phyloP scores from a whole-genome alignment of 1,139 yeast genomes.

The Petasospora fabianii region DNA sequence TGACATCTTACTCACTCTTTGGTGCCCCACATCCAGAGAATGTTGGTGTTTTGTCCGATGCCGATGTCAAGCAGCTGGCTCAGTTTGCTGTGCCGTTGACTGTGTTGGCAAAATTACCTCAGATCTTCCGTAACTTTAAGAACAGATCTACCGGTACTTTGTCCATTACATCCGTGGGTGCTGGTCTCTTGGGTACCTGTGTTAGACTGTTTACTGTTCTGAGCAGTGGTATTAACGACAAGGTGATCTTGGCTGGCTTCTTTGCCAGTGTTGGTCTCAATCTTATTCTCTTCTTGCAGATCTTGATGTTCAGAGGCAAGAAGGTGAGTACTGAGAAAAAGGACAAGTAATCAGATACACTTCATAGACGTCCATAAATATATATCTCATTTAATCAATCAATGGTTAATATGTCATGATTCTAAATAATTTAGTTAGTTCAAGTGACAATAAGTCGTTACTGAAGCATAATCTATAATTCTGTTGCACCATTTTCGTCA shows the following conservation, averaged over 20 bases:
- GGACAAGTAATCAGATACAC: conserved; percentile 17
- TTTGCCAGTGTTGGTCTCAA: conserved; percentile 33
- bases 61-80: conserved; percentile 37
- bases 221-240: conserved; percentile 36
- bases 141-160: conserved; percentile 53
- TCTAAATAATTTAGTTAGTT: too few species aligned
- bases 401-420: too few species aligned
- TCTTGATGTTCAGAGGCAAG: conserved; percentile 28
- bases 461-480: too few species aligned
- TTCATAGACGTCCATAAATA: too few species aligned
- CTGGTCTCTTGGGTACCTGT: conserved; percentile 51
- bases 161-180: conserved; percentile 50
- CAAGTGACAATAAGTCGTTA: too few species aligned
- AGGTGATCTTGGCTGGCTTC: conserved; percentile 32
- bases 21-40: conserved; percentile 18
- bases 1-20: conserved; percentile 19
- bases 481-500: too few species aligned
- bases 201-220: conserved; percentile 57
- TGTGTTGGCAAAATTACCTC: conserved; percentile 53
- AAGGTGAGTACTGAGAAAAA: conserved; percentile 14
- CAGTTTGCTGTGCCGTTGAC: conserved; percentile 51
- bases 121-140: conserved; percentile 44
- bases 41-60: conserved; percentile 23
- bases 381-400: too few species aligned
- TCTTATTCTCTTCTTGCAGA: conserved; percentile 32